Percentiles rank a stretch among this genome's conserved stretches.
These are phyloP conservation scores for Tillandsia leiboldiana DNA, from an alignment of 176 grass and related monocot species.

Conservation along the genomic window DNA sequence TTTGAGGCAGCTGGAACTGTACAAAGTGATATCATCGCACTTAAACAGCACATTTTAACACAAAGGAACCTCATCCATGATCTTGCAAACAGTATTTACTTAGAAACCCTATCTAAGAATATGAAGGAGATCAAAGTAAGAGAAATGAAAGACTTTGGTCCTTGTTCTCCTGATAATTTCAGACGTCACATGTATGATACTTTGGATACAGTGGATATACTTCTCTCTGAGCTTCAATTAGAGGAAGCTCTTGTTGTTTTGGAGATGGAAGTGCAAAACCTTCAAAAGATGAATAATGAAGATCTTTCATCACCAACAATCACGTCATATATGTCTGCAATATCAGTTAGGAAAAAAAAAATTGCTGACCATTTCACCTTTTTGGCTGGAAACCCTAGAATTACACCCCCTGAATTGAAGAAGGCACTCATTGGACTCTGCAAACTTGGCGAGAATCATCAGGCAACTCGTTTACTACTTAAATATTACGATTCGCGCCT, in stretches of 20 bases:
- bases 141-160: slow-evolving; percentile 3
- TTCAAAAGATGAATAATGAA: slow-evolving; percentile 2
- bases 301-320: slow-evolving; percentile 2
- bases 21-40: slow-evolving; percentile 24
- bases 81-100: slow-evolving; percentile 22
- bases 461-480: slow-evolving; percentile 28
- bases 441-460: slow-evolving; percentile 28
- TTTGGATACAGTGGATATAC: slow-evolving; percentile 22
- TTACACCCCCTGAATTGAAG: slow-evolving; percentile 27
- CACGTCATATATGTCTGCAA: not conserved
- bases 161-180: not conserved
- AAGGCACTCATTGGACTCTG: slow-evolving; percentile 31
- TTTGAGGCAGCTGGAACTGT: slow-evolving; percentile 30
- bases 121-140: not conserved
- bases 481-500: slow-evolving; percentile 5
- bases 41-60: slow-evolving; percentile 28
- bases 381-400: slow-evolving; percentile 28
- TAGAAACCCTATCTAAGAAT: not conserved
- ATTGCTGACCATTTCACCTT: slow-evolving; percentile 23
- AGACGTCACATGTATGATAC: not conserved
- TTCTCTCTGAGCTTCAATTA: slow-evolving; percentile 35
- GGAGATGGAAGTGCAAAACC: not conserved
- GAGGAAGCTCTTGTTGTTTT: slow-evolving; percentile 30
- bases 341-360: slow-evolving; percentile 14
- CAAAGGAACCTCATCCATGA: slow-evolving; percentile 30